phyloP scores from a whole-genome alignment of 805 yeast species.

The Suhomyces sp. region DNA sequence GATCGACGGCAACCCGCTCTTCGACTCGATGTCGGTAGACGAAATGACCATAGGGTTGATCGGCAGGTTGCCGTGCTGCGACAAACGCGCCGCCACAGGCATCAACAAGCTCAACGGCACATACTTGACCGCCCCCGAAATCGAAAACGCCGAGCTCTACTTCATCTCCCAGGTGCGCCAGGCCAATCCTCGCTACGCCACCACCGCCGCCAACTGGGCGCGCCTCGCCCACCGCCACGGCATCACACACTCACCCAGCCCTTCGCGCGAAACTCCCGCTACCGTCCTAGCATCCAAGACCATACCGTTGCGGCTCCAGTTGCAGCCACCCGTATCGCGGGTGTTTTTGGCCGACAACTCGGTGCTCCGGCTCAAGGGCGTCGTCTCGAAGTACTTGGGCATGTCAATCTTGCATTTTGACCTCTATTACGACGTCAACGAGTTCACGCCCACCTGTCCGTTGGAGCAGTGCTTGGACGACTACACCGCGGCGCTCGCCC shows the following conservation, averaged over 20 bases:
- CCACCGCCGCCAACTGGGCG: conserved; percentile 38
- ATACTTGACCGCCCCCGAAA: conserved; percentile 40
- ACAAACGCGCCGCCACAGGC: conserved; percentile 10
- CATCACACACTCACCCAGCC: conserved; percentile 9
- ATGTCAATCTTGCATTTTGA: conserved; percentile 22
- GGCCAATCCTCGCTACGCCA: conserved; percentile 18
- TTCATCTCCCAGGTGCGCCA: conserved; percentile 51
- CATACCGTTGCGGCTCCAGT: background rate
- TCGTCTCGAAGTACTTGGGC: conserved; percentile 15
- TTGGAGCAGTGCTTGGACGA: conserved; percentile 23
- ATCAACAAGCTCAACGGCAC: conserved; percentile 58
- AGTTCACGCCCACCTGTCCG: conserved; percentile 11
- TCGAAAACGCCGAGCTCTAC: conserved; percentile 65
- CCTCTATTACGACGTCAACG: conserved; percentile 24
- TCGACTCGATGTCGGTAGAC: conserved; percentile 25
- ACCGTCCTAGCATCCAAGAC: background rate
- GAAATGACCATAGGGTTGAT: conserved; percentile 38
- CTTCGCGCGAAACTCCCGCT: background rate
- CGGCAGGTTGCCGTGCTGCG: conserved; percentile 39
- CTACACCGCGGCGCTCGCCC: conserved; percentile 26
- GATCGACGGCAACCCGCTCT: conserved; percentile 54
- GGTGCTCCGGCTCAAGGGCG: conserved; percentile 35
- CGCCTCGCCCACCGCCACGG: conserved; percentile 37
- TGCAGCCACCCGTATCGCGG: conserved; percentile 10
- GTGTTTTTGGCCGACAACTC: conserved; percentile 22